Evolutionary conservation across 2,329 filamentous ascomycete species (phyloP).

Genomic region (Aspergillus spinulosporus): DNA sequence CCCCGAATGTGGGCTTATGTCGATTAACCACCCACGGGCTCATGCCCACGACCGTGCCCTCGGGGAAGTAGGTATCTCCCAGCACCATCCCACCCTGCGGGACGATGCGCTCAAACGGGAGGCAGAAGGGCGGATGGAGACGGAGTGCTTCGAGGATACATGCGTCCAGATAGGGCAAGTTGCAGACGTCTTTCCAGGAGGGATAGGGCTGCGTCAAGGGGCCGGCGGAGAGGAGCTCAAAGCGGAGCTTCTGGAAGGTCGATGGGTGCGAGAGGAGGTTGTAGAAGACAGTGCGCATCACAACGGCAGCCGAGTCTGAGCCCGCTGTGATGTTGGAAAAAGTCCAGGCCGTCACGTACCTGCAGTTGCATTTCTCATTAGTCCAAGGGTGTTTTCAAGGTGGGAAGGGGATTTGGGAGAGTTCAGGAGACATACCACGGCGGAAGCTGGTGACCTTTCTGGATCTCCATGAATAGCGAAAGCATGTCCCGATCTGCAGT

Average conservation of each 20-base stretch:
- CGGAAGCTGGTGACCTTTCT: neutral
- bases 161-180: constrained; percentile 51
- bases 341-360: constrained; percentile 31
- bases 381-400: too few species aligned
- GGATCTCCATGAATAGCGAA: constrained; percentile 4
- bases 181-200: constrained; percentile 23
- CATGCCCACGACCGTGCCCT: constrained; percentile 16
- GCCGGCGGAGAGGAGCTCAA: too few species aligned
- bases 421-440: constrained; percentile 1
- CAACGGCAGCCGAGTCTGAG: constrained; percentile 30
- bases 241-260: too few species aligned
- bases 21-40: constrained; percentile 23
- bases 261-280: constrained; percentile 30
- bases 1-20: constrained; percentile 23
- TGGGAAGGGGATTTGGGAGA: too few species aligned
- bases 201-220: neutral
- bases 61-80: constrained; percentile 7
- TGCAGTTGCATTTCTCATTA: constrained; percentile 2
- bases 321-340: constrained; percentile 37
- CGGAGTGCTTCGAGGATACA: constrained; percentile 53
- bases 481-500: constrained; percentile 1
- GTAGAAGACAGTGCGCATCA: constrained; percentile 32
- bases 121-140: constrained; percentile 34
- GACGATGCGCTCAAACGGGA: constrained; percentile 24
- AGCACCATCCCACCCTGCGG: constrained; percentile 11